Evolutionary conservation across 164 flowering plant species (phyloP).

Genomic region (Nymphaea colorata): DNA sequence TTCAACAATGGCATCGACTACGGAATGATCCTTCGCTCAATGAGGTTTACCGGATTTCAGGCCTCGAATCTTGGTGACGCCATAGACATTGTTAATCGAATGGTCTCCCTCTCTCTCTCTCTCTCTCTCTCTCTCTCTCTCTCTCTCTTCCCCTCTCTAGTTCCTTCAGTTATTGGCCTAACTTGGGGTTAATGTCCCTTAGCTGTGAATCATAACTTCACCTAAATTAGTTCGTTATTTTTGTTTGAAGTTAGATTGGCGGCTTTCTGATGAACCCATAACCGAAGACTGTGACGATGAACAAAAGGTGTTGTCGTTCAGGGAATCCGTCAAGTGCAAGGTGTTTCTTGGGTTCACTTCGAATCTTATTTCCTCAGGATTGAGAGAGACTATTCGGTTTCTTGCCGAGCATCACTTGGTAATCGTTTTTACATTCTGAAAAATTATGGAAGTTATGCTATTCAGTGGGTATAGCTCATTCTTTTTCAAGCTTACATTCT

Average conservation of each 20-base stretch:
- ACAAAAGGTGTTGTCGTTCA: conserved; percentile 36
- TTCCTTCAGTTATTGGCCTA: background rate
- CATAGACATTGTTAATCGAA: conserved; percentile 56
- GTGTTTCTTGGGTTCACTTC: conserved; percentile 91
- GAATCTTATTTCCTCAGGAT: conserved; percentile 85
- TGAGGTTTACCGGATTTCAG: conserved; percentile 78
- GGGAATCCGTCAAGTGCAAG: conserved; percentile 64
- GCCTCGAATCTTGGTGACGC: conserved; percentile 96
- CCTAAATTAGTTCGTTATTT: background rate
- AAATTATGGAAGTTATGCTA: too few relatives aligned
- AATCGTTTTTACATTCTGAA: conserved; percentile 8
- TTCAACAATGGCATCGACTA: conserved; percentile 75
- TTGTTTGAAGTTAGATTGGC: conserved; percentile 71
- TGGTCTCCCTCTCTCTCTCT: conserved; percentile 36
- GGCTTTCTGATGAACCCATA: conserved; percentile 54
- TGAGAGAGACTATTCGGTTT: conserved; percentile 74
- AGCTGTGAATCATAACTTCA: background rate
- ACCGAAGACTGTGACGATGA: conserved; percentile 53
- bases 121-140: background rate
- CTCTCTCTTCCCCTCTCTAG: background rate
- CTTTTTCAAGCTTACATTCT: too few relatives aligned
- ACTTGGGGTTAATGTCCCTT: background rate
- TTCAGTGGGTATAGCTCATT: too few relatives aligned
- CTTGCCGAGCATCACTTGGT: conserved; percentile 90
- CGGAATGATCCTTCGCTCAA: conserved; percentile 42